Evolutionary conservation across 73 alveolate species (phyloP).

Genomic region (Paramecium caudatum): DNA sequence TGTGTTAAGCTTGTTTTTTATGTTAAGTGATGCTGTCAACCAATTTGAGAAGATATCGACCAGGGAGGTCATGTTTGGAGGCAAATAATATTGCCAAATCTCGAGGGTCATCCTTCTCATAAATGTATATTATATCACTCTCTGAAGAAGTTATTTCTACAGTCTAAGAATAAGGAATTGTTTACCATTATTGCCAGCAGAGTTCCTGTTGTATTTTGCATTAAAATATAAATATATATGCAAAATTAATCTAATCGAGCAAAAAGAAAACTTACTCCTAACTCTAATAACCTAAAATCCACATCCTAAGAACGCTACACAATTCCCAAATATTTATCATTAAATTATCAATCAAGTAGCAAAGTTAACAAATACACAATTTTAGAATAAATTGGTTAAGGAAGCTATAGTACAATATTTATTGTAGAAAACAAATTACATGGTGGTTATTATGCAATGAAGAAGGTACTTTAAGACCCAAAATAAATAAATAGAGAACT

Average conservation of each 20-base stretch:
- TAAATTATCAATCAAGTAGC: background rate
- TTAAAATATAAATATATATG: background rate
- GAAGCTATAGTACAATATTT: constrained; percentile 17
- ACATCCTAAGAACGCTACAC: background rate
- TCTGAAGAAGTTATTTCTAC: constrained; percentile 16
- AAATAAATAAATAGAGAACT: constrained; percentile 26
- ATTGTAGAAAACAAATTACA: constrained; percentile 3
- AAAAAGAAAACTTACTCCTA: constrained; percentile 5
- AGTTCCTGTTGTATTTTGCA: constrained; percentile 27
- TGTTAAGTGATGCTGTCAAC: constrained; percentile 46
- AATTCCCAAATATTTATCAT: background rate
- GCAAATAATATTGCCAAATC: constrained; percentile 63
- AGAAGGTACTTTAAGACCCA: constrained; percentile 41
- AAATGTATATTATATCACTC: constrained; percentile 11
- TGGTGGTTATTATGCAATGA: constrained; percentile 61
- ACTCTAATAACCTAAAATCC: background rate
- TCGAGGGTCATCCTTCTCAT: constrained; percentile 46
- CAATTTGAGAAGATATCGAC: constrained; percentile 14
- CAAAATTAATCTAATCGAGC: background rate
- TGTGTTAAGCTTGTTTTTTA: constrained; percentile 39
- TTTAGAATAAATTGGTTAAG: constrained; percentile 12
- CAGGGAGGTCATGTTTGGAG: constrained; percentile 59
- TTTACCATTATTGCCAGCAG: constrained; percentile 49
- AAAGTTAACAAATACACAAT: background rate
- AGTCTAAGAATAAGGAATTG: constrained; percentile 3